These are phyloP conservation scores for Acanthamoeba healyi DNA, from an alignment of 208 protist species.

Conservation along the genomic window DNA sequence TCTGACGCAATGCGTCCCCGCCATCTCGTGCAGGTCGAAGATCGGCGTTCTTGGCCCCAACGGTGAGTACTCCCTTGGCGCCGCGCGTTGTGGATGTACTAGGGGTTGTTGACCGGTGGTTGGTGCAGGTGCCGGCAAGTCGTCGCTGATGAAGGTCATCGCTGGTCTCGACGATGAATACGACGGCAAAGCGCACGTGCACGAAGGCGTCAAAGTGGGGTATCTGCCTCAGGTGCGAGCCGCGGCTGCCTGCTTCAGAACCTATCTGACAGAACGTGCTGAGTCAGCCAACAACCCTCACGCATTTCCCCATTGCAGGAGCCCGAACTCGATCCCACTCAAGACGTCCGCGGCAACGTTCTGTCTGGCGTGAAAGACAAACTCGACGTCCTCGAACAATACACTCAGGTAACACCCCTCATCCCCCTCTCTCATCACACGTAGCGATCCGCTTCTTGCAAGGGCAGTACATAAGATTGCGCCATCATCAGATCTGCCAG, in stretches of 20 bases:
- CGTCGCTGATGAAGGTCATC: slow-evolving; percentile 80
- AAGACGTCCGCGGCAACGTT: slow-evolving; percentile 81
- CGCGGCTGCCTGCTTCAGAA: no score
- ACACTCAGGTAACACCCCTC: slow-evolving; percentile 55
- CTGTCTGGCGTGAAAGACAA: slow-evolving; percentile 78
- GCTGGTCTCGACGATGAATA: slow-evolving; percentile 80
- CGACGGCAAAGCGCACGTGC: slow-evolving; percentile 74
- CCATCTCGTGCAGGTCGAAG: no score
- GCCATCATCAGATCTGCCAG: slow-evolving; percentile 20
- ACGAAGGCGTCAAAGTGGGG: slow-evolving; percentile 9
- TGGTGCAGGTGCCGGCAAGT: slow-evolving; percentile 79
- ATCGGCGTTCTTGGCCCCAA: slow-evolving; percentile 81
- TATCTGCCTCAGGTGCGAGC: slow-evolving; percentile 39
- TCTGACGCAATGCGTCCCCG: no score
- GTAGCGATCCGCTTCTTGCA: background rate
- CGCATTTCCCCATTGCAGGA: no score
- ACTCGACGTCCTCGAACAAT: slow-evolving; percentile 77
- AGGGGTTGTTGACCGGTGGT: no score
- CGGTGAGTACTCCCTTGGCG: no score
- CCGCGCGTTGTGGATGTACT: no score
- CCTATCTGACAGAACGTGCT: no score
- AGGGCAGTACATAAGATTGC: no score
- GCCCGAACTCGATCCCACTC: slow-evolving; percentile 78
- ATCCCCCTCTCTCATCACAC: no score
- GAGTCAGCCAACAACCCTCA: no score